These are phyloP conservation scores for Globisporangium orthogonon DNA, from an alignment of 352 stramenopile genomes.

Conservation along the genomic window DNA sequence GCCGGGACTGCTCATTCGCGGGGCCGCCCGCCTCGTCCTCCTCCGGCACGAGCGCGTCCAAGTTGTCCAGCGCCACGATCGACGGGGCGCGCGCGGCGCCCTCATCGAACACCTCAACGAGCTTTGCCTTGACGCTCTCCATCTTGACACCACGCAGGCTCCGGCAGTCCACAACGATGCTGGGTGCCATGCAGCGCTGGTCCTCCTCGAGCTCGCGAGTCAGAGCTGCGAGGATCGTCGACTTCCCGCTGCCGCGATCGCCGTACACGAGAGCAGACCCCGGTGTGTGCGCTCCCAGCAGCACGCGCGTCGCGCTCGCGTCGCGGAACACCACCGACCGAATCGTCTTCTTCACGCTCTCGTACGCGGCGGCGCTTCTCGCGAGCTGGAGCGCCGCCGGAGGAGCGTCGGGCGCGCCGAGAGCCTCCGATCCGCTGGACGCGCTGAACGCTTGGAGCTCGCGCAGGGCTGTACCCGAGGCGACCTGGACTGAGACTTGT, in stretches of 20 bases:
- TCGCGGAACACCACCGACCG: slow-evolving; percentile 45
- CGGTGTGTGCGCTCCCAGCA: slow-evolving; percentile 49
- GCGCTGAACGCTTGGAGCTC: slow-evolving; percentile 17
- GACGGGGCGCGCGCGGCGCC: slow-evolving; percentile 39
- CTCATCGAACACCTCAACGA: slow-evolving; percentile 54
- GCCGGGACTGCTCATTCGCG: slow-evolving; percentile 80
- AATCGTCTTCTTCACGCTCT: slow-evolving; percentile 32
- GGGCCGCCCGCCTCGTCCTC: slow-evolving; percentile 67
- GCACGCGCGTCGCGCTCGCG: slow-evolving; percentile 40
- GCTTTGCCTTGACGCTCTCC: slow-evolving; percentile 65
- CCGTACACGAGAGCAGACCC: slow-evolving; percentile 66
- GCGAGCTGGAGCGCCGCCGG: slow-evolving; percentile 28
- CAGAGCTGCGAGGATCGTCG: slow-evolving; percentile 52
- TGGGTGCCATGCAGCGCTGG: slow-evolving; percentile 30
- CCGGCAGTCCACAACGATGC: slow-evolving; percentile 54
- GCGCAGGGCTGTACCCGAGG: slow-evolving; percentile 15
- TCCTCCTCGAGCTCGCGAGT: slow-evolving; percentile 27
- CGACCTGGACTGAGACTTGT: slow-evolving; percentile 28
- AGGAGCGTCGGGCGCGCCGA: slow-evolving; percentile 14
- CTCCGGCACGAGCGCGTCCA: slow-evolving; percentile 76
- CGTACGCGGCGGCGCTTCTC: slow-evolving; percentile 35
- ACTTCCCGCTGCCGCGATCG: slow-evolving; percentile 75
- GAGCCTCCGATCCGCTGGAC: slow-evolving; percentile 1
- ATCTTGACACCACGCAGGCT: slow-evolving; percentile 83
- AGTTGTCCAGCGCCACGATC: slow-evolving; percentile 74